Percentiles rank a stretch among this genome's conserved stretches.
These are phyloP conservation scores for Ambrosiella beaveri DNA, from an alignment of 2,329 filamentous ascomycete genomes.

Conservation along the genomic window DNA sequence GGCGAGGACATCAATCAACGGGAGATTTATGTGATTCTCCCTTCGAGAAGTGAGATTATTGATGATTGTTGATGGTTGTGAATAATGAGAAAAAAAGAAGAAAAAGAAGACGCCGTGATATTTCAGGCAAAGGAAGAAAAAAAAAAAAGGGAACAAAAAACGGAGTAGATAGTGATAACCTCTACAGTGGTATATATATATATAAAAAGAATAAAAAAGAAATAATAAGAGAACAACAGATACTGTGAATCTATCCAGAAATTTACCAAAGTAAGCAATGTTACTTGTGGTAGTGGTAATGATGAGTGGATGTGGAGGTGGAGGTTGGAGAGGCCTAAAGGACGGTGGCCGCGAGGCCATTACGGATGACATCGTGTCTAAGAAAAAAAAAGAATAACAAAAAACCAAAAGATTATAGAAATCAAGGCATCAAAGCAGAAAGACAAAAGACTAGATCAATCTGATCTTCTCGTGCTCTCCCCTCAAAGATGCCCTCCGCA, in stretches of 20 bases:
- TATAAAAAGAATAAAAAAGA: neutral
- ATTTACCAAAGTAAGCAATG: neutral
- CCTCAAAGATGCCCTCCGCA: constrained; percentile 3
- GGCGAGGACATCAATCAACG: neutral
- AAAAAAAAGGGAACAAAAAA: neutral
- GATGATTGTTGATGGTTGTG: neutral
- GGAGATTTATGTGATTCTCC: neutral
- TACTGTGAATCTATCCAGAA: neutral
- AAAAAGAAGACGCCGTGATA: neutral
- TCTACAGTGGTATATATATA: neutral
- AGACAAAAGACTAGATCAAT: neutral
- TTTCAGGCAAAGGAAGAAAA: neutral
- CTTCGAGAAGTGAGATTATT: neutral
- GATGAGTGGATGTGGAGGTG: neutral
- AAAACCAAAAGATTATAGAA: neutral
- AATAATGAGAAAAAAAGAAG: neutral
- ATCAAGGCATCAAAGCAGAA: neutral
- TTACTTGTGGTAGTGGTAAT: neutral
- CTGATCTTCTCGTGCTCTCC: neutral
- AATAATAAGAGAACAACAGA: neutral
- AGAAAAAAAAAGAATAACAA: constrained; percentile 4
- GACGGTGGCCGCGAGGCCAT: neutral
- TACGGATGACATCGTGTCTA: constrained; percentile 1
- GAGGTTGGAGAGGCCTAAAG: neutral
- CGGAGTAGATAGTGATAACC: neutral